Evolutionary conservation across 2,329 filamentous ascomycete genomes (phyloP), one percentile per base, ranked within the genome.

Genomic region (Cytospora schulzeri): DNA sequence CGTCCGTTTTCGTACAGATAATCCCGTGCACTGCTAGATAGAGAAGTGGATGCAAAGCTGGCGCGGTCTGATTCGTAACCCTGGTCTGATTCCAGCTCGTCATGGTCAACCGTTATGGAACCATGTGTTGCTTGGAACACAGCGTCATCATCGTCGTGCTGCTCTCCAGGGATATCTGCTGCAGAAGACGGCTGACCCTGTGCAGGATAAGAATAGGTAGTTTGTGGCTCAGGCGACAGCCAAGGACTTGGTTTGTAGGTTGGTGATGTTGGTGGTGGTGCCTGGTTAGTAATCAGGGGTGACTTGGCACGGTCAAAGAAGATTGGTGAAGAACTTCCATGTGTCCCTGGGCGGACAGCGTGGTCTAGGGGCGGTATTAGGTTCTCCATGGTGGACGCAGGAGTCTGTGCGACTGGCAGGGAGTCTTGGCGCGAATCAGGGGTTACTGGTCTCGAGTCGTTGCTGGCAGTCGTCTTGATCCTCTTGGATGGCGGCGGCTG

Each of bases 1-100:
- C 84, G 78, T n/a, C 85, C 85, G 69, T 88, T 85, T 69, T 86
- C 83, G 63, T 77, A 80, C 57, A 78, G 76, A 68, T 84, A 87
- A 66, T 86, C 79, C 52, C 80, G 75, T 28, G 84, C 75, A 45
- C 73, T 76, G 54, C 74, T 74, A 14, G 71, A 70, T 9, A 77
- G 67, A 15, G 75, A 76, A 8, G 73, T 74, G 17, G 74, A 74
- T 26, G 71, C 70, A 22, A 70, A 68, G 2, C 71, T 73, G 53
- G 70, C 68, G 29, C 52, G 68, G 62, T 73, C 74, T n/a, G 70
- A 69, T 41, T 70, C 71, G 57, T 74, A 74, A n/a, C 73, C 73
- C 3, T 67, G 71, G 48, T 74, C 73, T 11, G 71, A 69, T 38
- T 66, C 71, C 41, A 73, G 52, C 48, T 63, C 60, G 57, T 73